These are phyloP conservation scores for Lactifluus piperatus DNA, from an alignment of 768 basidiomycete species.

Conservation along the genomic window DNA sequence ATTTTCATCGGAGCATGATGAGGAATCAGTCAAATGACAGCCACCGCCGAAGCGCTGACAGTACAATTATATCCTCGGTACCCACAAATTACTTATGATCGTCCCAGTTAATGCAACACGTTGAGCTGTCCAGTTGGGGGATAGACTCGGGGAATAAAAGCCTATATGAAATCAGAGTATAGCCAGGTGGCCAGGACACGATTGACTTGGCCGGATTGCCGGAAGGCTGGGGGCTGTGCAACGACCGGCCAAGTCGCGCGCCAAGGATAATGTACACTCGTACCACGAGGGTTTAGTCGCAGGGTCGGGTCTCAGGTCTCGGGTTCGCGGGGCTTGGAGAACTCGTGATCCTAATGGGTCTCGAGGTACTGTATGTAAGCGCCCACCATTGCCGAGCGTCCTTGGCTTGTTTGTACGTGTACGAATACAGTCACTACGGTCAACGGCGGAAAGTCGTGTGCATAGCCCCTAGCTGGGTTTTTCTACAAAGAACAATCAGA, in stretches of 20 bases:
- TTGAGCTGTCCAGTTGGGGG: neutral
- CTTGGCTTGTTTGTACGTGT: neutral
- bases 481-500: constrained; percentile 5
- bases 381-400: neutral
- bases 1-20: neutral
- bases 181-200: neutral
- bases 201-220: neutral
- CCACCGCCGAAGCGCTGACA: neutral
- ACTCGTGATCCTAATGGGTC: neutral
- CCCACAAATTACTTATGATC: neutral
- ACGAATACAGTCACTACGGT: neutral
- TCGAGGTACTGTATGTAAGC: neutral
- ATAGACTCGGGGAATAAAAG: neutral
- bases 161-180: neutral
- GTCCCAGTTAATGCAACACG: neutral
- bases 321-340: neutral
- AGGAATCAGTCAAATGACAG: neutral
- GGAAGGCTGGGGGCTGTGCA: neutral
- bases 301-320: neutral
- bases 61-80: neutral
- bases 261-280: neutral
- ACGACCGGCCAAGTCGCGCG: neutral
- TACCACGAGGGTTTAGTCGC: neutral
- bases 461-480: neutral
- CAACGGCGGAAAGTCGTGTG: neutral